phyloP scores from a whole-genome alignment of 805 yeast species.

The Candida schatavii region DNA sequence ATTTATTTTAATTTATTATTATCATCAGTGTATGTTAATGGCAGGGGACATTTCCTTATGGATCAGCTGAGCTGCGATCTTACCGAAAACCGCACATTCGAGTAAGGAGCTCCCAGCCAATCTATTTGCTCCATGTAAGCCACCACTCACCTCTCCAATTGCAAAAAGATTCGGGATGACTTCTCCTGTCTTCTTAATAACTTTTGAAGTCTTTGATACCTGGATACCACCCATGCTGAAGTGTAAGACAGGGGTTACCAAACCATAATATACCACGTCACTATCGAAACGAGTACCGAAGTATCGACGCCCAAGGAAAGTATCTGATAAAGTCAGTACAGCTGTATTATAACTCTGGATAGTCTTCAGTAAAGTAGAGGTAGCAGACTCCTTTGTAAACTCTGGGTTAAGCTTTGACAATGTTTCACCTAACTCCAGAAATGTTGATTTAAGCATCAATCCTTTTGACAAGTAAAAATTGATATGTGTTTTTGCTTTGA shows the following conservation, averaged over 20 bases:
- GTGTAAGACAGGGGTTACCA: slow-evolving; percentile 55
- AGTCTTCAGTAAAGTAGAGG: slow-evolving; percentile 9
- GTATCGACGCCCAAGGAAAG: slow-evolving; percentile 28
- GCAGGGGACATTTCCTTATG: not conserved
- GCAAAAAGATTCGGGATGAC: slow-evolving; percentile 52
- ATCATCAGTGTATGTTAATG: too few species aligned
- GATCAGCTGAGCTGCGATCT: slow-evolving; percentile 40
- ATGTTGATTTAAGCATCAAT: slow-evolving; percentile 23
- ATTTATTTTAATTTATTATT: too few species aligned
- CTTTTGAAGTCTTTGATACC: slow-evolving; percentile 18
- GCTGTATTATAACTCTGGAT: slow-evolving; percentile 12
- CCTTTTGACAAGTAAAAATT: slow-evolving; percentile 44
- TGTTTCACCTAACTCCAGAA: slow-evolving; percentile 15
- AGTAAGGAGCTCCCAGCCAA: slow-evolving; percentile 57
- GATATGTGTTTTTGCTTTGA: slow-evolving; percentile 45
- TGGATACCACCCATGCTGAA: slow-evolving; percentile 29
- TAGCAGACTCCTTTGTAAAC: slow-evolving; percentile 7
- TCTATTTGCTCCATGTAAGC: slow-evolving; percentile 64
- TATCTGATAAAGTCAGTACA: slow-evolving; percentile 3
- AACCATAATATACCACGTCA: slow-evolving; percentile 41
- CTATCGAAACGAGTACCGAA: slow-evolving; percentile 20
- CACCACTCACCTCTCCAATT: slow-evolving; percentile 67
- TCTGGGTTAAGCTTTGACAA: slow-evolving; percentile 14
- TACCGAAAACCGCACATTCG: slow-evolving; percentile 62
- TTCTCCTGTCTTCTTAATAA: slow-evolving; percentile 18